Base-by-base conservation (phyloP, 345 rosid species). In the Populus davidiana region DNA sequence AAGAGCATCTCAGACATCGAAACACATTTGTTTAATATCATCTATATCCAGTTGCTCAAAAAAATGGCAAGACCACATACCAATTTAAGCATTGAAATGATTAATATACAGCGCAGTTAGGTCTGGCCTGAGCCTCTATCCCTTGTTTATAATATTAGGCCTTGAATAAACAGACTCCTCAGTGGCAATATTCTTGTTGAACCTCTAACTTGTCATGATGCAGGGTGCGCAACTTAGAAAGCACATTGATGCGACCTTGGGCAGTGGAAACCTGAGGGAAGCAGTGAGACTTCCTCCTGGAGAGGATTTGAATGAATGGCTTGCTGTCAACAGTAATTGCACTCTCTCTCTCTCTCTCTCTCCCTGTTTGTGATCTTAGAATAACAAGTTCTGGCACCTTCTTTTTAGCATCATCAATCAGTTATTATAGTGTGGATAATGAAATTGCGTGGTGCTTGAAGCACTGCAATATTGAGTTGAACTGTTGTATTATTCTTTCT, bases 211-310 rank as follows among this genome's bases (percentile, higher is more conserved):
- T 85, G 41, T 25, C 67, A 36, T 76, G 20, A 75, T 82, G 87
- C 89, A 92, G 99, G 99, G 99, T 71, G 99, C 97, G 39, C 97
- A 96, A 82, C 99, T 96, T 85, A 84, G 96, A 74, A 89, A 92
- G 85, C 99, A 96, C 83, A 96, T 96, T 76, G 99, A 96, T 89
- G 97, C 99, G 11, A 96, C 99, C 62, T 74, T 96, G 25, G 98
- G 99, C 47, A 96, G 99, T 78, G 99, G 99, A 78, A 96, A 96
- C 84, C 87, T 96, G 77, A 90, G 98, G 87, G 99, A 96, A 89
- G 99, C 99, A 5, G 99, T 96, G 62, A 83, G 98, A 82, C 97
- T 96, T 81, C 99, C 99, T 79, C 99, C 98, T 4, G 99, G 99
- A 68, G 99, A 96, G 85, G 99, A 96, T 87, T 83, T 91, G 75